Percentiles rank a stretch among this genome's conserved stretches.
phyloP scores from a whole-genome alignment of 805 yeast species.

The Starmerella bacillaris region DNA sequence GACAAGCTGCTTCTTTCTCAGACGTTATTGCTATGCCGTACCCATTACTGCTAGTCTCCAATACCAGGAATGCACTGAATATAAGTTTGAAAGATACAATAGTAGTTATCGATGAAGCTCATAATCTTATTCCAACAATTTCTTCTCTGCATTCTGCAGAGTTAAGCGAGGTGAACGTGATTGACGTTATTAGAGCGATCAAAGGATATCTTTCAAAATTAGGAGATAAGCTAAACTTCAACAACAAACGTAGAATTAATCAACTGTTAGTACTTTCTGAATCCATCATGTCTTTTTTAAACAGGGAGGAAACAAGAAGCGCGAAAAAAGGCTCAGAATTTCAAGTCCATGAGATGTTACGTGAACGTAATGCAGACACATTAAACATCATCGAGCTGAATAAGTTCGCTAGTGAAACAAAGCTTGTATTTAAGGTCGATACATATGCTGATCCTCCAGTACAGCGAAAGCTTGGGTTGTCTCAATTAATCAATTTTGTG shows the following conservation, averaged over 20 bases:
- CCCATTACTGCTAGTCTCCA: slow-evolving; percentile 48
- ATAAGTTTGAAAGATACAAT: slow-evolving; percentile 45
- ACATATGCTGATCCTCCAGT: slow-evolving; percentile 30
- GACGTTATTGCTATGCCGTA: slow-evolving; percentile 78
- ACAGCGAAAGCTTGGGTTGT: not conserved
- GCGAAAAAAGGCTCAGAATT: slow-evolving; percentile 39
- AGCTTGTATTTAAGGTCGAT: slow-evolving; percentile 72
- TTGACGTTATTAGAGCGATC: slow-evolving; percentile 31
- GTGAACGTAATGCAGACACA: slow-evolving; percentile 45
- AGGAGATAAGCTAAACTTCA: slow-evolving; percentile 43
- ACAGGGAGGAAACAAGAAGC: slow-evolving; percentile 18
- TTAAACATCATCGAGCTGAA: slow-evolving; percentile 53
- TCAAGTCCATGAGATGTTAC: slow-evolving; percentile 34
- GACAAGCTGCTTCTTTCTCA: slow-evolving; percentile 37
- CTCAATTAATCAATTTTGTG: slow-evolving; percentile 39
- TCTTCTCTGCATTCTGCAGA: slow-evolving; percentile 48
- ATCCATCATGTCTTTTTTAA: slow-evolving; percentile 33
- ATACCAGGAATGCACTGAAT: slow-evolving; percentile 41
- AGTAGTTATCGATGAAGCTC: slow-evolving; percentile 82
- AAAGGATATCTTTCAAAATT: slow-evolving; percentile 42
- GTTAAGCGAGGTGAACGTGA: slow-evolving; percentile 35
- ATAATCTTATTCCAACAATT: slow-evolving; percentile 64
- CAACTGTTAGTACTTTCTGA: slow-evolving; percentile 44
- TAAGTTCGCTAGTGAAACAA: slow-evolving; percentile 43
- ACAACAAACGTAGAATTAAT: slow-evolving; percentile 50